Evolutionary conservation across 2,329 filamentous ascomycete genomes (phyloP).

Genomic region (Fusarium dlaminii): DNA sequence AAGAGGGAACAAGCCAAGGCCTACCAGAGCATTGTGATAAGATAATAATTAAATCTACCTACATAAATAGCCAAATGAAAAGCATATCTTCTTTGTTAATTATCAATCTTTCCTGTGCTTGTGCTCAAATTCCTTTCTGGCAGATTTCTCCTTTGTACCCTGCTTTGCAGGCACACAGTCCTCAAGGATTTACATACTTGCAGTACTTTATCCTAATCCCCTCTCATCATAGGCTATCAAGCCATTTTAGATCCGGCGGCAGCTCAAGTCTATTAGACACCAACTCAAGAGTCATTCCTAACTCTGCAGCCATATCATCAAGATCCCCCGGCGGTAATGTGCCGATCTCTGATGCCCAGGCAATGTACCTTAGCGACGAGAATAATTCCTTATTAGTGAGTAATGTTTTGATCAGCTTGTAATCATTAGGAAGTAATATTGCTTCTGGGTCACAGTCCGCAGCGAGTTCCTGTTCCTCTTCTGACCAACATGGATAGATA

Average conservation of each 20-base stretch:
- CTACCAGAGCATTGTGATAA: no score
- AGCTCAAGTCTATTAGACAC: rapidly evolving
- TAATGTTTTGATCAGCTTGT: neutral
- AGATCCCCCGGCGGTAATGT: neutral
- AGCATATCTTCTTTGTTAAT: no score
- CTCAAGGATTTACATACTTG: neutral
- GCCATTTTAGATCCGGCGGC: neutral
- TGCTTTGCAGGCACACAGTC: neutral
- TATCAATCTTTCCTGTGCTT: no score
- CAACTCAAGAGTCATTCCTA: neutral
- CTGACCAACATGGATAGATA: neutral
- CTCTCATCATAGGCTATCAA: neutral
- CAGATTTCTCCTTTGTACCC: neutral
- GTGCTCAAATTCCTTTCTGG: no score
- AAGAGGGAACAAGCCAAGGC: no score
- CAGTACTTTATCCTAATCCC: neutral
- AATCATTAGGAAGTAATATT: neutral
- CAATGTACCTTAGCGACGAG: neutral
- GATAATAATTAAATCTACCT: no score
- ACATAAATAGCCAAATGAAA: no score
- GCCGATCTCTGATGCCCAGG: neutral
- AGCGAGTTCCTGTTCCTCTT: neutral
- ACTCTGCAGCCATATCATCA: rapidly evolving
- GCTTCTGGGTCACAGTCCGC: neutral
- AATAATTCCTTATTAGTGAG: neutral